Percentiles rank a stretch among this genome's conserved stretches.
These are phyloP conservation scores for Thelonectria rubi DNA, from an alignment of 2,329 filamentous ascomycete genomes.

Conservation along the genomic window DNA sequence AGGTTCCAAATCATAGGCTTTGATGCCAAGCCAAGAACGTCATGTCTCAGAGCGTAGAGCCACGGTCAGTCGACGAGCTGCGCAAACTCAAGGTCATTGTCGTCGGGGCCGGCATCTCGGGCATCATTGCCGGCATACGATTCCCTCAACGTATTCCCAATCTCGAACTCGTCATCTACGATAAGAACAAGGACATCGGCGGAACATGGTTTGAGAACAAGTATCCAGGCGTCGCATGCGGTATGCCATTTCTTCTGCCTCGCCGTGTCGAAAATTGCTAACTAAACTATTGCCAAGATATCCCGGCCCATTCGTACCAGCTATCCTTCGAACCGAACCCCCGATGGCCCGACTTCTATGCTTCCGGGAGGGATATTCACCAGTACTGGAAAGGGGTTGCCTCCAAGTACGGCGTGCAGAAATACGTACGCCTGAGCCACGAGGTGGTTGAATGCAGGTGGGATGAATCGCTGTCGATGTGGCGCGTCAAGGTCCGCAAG, in stretches of 20 bases:
- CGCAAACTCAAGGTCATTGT: constrained; percentile 11
- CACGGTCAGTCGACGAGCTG: background rate
- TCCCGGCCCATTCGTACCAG: constrained; percentile 69
- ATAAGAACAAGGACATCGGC: constrained; percentile 7
- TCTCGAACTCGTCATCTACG: constrained; percentile 18
- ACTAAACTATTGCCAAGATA: constrained; percentile 45
- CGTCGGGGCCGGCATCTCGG: constrained; percentile 21
- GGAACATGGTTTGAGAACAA: constrained; percentile 20
- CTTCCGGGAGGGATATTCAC: constrained; percentile 62
- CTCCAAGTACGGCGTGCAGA: constrained; percentile 56
- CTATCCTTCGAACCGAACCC: constrained; percentile 69
- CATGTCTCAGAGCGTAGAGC: background rate
- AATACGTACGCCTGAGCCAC: constrained; percentile 51
- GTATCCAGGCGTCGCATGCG: background rate
- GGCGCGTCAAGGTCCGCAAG: background rate
- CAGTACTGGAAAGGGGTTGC: constrained; percentile 59
- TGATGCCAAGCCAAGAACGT: background rate
- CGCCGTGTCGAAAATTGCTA: background rate
- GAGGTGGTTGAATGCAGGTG: background rate
- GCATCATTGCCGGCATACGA: constrained; percentile 11
- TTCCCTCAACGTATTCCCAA: constrained; percentile 10
- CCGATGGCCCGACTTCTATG: constrained; percentile 66
- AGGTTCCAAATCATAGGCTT: background rate
- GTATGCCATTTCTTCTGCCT: background rate
- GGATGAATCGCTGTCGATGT: background rate